Conservation (phyloP, 108 stramenopile species). For the Conticribra weissflogii region DNA sequence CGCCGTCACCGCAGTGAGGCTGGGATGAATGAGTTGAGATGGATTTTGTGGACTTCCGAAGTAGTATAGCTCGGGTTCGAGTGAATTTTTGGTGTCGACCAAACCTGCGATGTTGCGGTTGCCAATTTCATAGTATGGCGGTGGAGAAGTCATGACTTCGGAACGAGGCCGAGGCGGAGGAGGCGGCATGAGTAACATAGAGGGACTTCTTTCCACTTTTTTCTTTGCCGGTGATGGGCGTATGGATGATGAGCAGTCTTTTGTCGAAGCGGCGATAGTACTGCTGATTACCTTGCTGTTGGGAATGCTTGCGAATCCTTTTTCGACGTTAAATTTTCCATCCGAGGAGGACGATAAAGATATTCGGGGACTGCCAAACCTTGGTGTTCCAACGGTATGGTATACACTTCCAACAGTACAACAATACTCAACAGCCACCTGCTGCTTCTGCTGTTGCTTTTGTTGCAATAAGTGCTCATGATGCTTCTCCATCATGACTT, state of each 20-base stretch:
- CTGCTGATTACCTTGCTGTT: not conserved
- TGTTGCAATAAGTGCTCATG: conserved; percentile 4
- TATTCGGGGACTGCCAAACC: conserved; percentile 3
- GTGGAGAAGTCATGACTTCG: not conserved
- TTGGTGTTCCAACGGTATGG: no score
- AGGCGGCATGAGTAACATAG: conserved; percentile 27
- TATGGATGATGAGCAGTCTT: not conserved
- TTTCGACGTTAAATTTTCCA: conserved; percentile 21
- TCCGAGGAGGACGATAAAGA: not conserved
- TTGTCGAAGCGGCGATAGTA: not conserved
- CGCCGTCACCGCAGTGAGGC: not conserved
- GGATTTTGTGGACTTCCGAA: not conserved
- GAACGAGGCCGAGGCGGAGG: conserved; percentile 23
- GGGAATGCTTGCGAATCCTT: conserved; percentile 8
- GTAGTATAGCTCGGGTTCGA: not conserved
- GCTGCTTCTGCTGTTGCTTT: not conserved
- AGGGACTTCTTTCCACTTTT: conserved; percentile 7
- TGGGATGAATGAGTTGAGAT: conserved; percentile 6
- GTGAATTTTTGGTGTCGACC: not conserved
- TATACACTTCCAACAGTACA: no score
- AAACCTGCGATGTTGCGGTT: no score
- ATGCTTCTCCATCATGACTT: conserved; percentile 17
- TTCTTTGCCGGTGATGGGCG: not conserved
- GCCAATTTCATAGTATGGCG: not conserved
- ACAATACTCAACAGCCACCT: no score